Base-by-base conservation (phyloP, 352 stramenopile genomes). In the Globisporangium heterothallicum region DNA sequence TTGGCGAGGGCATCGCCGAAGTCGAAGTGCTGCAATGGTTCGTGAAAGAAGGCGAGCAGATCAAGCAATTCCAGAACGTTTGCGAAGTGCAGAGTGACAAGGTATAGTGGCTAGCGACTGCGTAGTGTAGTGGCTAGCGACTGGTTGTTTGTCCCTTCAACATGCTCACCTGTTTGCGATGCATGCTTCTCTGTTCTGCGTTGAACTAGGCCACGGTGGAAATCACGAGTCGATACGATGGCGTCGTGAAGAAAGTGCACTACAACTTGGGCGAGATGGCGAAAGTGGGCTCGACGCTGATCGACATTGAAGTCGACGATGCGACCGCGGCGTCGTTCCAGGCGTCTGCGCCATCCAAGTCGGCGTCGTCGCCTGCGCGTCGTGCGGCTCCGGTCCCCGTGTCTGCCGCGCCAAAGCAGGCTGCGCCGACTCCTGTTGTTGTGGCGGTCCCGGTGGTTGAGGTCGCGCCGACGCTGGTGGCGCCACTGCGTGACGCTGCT, bases 11-110 rank as follows among this genome's bases (percentile, higher is more conserved):
- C 16, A 99, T 99, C 67, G 86, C 91, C 22, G 97, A 99, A 69
- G 96, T 99, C 43, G 96, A 99, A 74, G 63, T 99, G 21, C 74
- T 99, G 44, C 91, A 99, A 73, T 99, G 94, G 96, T 98, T 98
- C 58, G 89, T 99, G 44, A 86, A 95, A 52, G 75, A 83, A 42
- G 93, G 93, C 38, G 89, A 98, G 47, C 49, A 58, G 18, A 72
- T 98, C 29, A 84, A 93, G 56, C 87, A 98, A 72, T 99, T 99
- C 70, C 95, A 99, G 72, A 92, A 90, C 41, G 84, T 99, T 29
- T 98, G 96, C 65, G 89, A 99, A 64, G 97, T 99, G 21, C 95
- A 99, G 70, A 96, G 74, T 41, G 96, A 99, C 68, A 99, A 99
- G 78, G 79, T 81, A 24, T 9, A 53, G 34, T 6, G n/a, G 24